phyloP scores from a whole-genome alignment of 2,329 filamentous ascomycete species.

The Cordyceps pruinosa region DNA sequence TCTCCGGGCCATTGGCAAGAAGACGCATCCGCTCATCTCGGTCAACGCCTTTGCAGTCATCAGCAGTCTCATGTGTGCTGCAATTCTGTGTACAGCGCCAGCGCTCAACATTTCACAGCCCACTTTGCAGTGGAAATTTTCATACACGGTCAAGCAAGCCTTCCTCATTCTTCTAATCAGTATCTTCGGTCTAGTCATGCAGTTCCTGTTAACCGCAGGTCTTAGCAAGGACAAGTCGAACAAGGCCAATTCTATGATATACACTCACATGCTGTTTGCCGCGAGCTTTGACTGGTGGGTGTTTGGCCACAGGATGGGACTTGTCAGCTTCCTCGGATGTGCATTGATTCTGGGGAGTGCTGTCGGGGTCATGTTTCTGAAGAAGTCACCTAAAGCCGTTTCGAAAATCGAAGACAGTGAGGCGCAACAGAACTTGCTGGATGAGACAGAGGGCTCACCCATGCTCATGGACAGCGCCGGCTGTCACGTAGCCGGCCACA shows the following conservation, averaged over 20 bases:
- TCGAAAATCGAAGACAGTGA: constrained; percentile 28
- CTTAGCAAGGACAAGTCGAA: constrained; percentile 63
- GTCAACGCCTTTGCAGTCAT: constrained; percentile 77
- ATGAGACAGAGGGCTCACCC: constrained; percentile 30
- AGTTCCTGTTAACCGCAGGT: constrained; percentile 76
- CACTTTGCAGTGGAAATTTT: constrained; percentile 36
- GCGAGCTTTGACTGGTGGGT: constrained; percentile 45
- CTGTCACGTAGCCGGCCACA: too few relatives aligned
- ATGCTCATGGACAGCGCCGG: constrained; percentile 30
- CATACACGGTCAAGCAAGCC: constrained; percentile 50
- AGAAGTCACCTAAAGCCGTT: constrained; percentile 26
- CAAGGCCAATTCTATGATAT: constrained; percentile 50
- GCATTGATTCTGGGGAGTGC: constrained; percentile 47
- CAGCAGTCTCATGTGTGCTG: constrained; percentile 60
- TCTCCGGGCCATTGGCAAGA: constrained; percentile 71
- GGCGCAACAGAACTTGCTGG: constrained; percentile 22
- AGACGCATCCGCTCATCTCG: constrained; percentile 74
- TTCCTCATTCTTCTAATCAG: constrained; percentile 61
- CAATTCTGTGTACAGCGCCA: constrained; percentile 50
- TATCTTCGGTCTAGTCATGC: constrained; percentile 71
- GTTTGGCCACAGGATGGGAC: constrained; percentile 44
- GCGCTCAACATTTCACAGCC: constrained; percentile 39
- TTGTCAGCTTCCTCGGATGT: constrained; percentile 43
- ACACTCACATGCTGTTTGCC: constrained; percentile 52
- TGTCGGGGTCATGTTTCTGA: constrained; percentile 42